Base-by-base conservation (phyloP, 495 filamentous ascomycete genomes). In the Chaetomidium leptoderma region DNA sequence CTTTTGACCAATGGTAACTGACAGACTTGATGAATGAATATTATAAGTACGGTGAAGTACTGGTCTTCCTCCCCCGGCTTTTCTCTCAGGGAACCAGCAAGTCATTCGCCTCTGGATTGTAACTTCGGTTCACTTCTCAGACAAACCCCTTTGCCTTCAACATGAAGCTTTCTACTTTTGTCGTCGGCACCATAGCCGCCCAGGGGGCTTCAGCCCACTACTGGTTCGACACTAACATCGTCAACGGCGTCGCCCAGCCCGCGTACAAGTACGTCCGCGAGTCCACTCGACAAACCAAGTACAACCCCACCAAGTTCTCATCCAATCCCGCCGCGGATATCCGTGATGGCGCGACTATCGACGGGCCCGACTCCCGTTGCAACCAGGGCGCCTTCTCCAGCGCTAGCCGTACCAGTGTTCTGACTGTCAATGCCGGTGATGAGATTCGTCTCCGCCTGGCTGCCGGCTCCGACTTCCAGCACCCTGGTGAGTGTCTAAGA, bases 191-290 rank as follows among this genome's bases (percentile, higher is more conserved):
- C 42, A 44, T 26, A 21, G 42, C 21, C 8, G 42, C 42, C 21
- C 42, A 44, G 21, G 42, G 42, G 4, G 21, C 26, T 4, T 44
- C 42, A 4, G 42, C 42, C 8, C 42, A 44, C 21, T 44, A 44
- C 42, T 44, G 21, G 42, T 44, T 26, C 23, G 21, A 44, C 23
- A 44, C 42, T 2, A 44, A 44, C 42, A 2, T 44, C 42, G 5
- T 44, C 21, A 44, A 44, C 42, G 21, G 21, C 21, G 42, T 11
- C 21, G 42, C 21, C 21, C 42, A 44, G 42, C 23, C 42, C 21
- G 21, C 42, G 3, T 44, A 44, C 42, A 44, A 44, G 21, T 44
- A 44, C 42, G 40, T 44, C 42, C 21, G 42, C 42, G 42, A 44
- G 42, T 44, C 42, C 21, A 44, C 0, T 10, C 42, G 42, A 5